Conservation (phyloP, 1,284 basidiomycete species). For the Ceratobasidium sp. region DNA sequence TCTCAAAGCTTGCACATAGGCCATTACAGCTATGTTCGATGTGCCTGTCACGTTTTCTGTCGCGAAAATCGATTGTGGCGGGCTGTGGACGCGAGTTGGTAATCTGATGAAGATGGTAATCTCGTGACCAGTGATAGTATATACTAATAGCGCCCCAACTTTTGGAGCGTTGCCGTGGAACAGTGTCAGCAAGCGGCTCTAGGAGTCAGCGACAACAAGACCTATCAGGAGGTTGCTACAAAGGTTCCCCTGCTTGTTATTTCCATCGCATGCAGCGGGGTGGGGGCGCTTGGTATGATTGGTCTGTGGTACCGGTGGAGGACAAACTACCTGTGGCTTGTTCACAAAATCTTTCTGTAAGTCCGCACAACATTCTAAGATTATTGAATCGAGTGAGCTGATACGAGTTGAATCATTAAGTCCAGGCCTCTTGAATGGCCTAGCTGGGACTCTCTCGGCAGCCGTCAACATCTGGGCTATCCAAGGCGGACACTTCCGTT, state of each 20-base stretch:
- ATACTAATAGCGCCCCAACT: no score
- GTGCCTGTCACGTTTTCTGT: no score
- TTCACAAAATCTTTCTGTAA: constrained; percentile 30
- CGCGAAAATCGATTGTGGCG: no score
- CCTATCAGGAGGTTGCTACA: not conserved
- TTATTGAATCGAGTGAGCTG: not conserved
- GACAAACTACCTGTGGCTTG: constrained; percentile 29
- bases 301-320: constrained; percentile 22
- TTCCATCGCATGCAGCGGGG: constrained; percentile 24
- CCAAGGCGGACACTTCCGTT: constrained; percentile 29
- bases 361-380: not conserved
- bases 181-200: constrained; percentile 13
- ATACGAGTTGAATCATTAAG: not conserved
- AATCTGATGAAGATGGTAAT: no score
- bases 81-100: no score
- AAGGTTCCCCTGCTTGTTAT: constrained; percentile 18
- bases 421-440: constrained; percentile 24
- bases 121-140: no score
- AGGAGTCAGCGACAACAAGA: not conserved
- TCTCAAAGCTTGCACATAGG: no score
- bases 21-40: no score
- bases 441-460: constrained; percentile 23
- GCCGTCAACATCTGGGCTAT: constrained; percentile 31
- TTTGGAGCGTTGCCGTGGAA: no score
- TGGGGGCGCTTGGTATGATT: constrained; percentile 22